These are phyloP conservation scores for Boletus mariae DNA, from an alignment of 1,284 basidiomycete species.

Conservation along the genomic window DNA sequence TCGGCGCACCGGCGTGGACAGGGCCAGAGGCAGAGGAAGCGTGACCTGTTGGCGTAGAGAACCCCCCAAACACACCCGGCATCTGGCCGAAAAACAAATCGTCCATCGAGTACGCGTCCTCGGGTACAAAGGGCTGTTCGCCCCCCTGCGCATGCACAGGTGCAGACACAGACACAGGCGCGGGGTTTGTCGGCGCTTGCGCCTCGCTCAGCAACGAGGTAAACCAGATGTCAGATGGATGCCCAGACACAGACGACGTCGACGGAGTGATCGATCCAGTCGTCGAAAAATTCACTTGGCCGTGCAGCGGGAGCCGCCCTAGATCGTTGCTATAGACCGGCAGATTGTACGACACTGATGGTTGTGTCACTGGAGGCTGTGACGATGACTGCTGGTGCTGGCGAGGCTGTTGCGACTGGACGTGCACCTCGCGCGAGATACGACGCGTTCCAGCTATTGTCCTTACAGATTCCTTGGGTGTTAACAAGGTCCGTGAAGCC, in stretches of 20 bases:
- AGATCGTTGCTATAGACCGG: conserved; percentile 62
- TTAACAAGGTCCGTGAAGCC: conserved; percentile 1
- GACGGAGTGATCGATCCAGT: neutral
- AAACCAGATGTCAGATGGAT: conserved; percentile 24
- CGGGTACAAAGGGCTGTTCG: conserved; percentile 9
- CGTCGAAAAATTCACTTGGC: conserved; percentile 28
- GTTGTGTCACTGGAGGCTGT: neutral
- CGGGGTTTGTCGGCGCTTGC: neutral
- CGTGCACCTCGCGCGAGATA: conserved; percentile 23
- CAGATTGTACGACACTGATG: conserved; percentile 25
- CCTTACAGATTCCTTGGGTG: conserved; percentile 18
- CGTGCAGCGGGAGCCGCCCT: conserved; percentile 51
- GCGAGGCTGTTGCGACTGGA: conserved; percentile 11
- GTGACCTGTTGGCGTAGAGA: conserved; percentile 6
- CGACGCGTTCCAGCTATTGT: conserved; percentile 35
- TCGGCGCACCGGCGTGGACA: neutral
- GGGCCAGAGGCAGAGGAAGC: neutral
- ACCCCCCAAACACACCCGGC: conserved; percentile 10
- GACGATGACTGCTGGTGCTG: conserved; percentile 5
- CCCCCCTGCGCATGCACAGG: neutral
- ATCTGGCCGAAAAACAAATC: conserved; percentile 26
- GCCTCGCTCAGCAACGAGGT: conserved; percentile 6
- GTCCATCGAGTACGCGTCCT: conserved; percentile 21
- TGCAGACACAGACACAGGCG: neutral
- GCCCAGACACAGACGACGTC: conserved; percentile 3